Conservation (phyloP, 495 filamentous ascomycete species). For the Daldinia caldariorum region DNA sequence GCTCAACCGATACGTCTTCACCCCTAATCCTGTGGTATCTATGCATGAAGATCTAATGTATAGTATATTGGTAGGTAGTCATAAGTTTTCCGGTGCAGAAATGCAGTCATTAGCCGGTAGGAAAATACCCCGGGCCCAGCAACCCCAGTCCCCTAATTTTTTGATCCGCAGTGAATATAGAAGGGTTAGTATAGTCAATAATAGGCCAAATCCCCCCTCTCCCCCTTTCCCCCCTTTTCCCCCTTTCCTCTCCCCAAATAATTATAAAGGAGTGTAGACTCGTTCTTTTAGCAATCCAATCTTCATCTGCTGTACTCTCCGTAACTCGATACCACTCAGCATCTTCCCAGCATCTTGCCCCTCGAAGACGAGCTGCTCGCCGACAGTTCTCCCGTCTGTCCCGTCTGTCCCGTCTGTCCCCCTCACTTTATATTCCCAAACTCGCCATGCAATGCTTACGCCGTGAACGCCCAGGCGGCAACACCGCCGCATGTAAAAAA, state of each 20-base stretch:
- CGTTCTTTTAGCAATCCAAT: conserved; percentile 31
- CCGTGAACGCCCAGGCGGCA: conserved; percentile 32
- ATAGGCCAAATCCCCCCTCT: conserved; percentile 7
- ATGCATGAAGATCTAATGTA: conserved; percentile 42
- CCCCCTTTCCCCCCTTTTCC: conserved; percentile 1
- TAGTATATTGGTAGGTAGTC: conserved; percentile 31
- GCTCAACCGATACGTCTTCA: conserved; percentile 10
- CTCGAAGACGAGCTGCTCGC: conserved; percentile 35
- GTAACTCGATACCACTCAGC: conserved; percentile 1
- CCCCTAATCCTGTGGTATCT: conserved; percentile 39
- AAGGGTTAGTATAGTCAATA: conserved; percentile 13
- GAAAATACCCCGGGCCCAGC: conserved; percentile 11
- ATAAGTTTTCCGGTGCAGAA: conserved; percentile 27
- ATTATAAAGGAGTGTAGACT: conserved; percentile 36
- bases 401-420: conserved; percentile 14
- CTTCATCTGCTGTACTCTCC: conserved; percentile 18
- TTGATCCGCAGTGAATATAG: conserved; percentile 16
- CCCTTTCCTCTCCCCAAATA: conserved; percentile 1
- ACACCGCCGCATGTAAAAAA: conserved; percentile 4
- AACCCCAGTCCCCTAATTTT: conserved; percentile 11
- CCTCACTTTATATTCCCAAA: conserved; percentile 30
- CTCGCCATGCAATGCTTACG: conserved; percentile 43
- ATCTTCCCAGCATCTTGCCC: conserved; percentile 7
- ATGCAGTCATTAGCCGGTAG: conserved; percentile 36
- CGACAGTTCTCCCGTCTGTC: conserved; percentile 28